phyloP scores from a whole-genome alignment of 331 rosid genomes.

The Pyrus hybrid region DNA sequence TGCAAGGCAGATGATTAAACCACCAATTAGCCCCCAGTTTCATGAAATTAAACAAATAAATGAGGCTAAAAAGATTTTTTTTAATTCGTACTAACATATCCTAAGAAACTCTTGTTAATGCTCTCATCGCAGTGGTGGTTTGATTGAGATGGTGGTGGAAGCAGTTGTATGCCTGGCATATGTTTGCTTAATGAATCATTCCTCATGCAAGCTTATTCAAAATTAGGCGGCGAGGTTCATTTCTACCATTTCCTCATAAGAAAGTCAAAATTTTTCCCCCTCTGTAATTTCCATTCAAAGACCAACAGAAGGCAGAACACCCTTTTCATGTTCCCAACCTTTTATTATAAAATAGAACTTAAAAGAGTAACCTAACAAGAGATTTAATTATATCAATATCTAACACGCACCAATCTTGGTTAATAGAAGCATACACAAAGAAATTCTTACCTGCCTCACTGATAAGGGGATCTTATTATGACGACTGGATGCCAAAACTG shows the following conservation, averaged over 20 bases:
- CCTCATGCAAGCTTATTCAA: background rate
- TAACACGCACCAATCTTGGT: background rate
- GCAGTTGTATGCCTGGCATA: background rate
- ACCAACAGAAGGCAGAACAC: background rate
- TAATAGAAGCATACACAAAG: conserved; percentile 1
- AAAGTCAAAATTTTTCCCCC: background rate
- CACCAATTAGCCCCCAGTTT: background rate
- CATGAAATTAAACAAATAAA: background rate
- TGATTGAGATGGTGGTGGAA: background rate
- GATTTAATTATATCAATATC: background rate
- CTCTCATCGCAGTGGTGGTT: background rate
- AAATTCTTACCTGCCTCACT: conserved; percentile 86
- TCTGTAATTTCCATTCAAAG: background rate
- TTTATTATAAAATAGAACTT: background rate
- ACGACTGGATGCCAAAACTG: conserved; percentile 52
- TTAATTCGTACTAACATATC: background rate
- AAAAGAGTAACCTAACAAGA: background rate
- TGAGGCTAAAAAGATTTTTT: background rate
- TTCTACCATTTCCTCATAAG: background rate
- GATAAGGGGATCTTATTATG: conserved; percentile 75
- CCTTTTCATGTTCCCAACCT: background rate
- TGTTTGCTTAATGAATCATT: background rate
- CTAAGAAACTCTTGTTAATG: background rate
- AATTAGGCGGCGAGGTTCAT: background rate
- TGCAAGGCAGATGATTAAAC: conserved; percentile 23